phyloP scores from a whole-genome alignment of 371 early-diverging fungal genomes.

The Rhizopus sp. region DNA sequence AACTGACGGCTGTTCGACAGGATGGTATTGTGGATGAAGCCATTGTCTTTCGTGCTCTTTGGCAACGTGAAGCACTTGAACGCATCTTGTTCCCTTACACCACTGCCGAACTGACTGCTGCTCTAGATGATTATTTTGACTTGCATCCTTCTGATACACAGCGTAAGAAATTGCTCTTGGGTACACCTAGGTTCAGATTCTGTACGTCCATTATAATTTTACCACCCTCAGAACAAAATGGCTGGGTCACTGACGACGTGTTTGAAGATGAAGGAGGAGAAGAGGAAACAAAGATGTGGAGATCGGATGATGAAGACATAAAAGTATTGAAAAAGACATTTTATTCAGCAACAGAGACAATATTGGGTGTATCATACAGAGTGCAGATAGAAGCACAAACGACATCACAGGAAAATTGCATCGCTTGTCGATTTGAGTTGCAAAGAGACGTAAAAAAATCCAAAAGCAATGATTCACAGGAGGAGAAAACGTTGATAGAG shows the following conservation, averaged over 20 bases:
- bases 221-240: constrained; percentile 23
- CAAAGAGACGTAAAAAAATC: constrained; percentile 26
- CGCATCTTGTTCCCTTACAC: constrained; percentile 38
- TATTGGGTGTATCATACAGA: constrained; percentile 39
- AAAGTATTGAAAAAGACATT: constrained; percentile 25
- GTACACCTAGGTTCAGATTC: constrained; percentile 43
- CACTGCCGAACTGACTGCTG: constrained; percentile 26
- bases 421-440: constrained; percentile 45
- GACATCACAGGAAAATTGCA: constrained; percentile 17
- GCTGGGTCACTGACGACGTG: constrained; percentile 14
- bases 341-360: constrained; percentile 34
- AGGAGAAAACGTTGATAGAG: neutral
- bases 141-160: constrained; percentile 33
- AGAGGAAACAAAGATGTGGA: constrained; percentile 6
- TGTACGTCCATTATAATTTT: constrained; percentile 25
- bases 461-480: constrained; percentile 3
- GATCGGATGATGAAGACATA: constrained; percentile 16
- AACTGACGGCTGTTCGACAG: constrained; percentile 40
- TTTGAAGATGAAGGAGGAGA: constrained; percentile 6
- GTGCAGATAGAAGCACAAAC: constrained; percentile 40
- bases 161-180: constrained; percentile 35
- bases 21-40: constrained; percentile 53
- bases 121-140: constrained; percentile 52
- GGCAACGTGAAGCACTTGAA: constrained; percentile 51
- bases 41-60: constrained; percentile 50